Conservation (phyloP, 2,329 filamentous ascomycete genomes). For the Dactylellina parvicollis region DNA sequence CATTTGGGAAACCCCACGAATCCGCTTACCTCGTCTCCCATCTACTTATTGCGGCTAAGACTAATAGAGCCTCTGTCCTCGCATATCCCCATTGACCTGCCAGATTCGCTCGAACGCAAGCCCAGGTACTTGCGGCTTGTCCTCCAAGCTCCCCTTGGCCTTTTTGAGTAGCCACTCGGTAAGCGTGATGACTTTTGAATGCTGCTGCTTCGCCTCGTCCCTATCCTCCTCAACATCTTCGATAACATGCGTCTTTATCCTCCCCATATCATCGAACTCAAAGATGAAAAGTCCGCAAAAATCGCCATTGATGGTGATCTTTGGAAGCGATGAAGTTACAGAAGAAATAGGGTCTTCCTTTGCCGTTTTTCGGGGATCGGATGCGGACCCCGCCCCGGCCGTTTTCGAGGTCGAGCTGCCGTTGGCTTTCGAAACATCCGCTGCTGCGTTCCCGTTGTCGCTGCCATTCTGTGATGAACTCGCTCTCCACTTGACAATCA, state of each 20-base stretch:
- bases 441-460: constrained; percentile 56
- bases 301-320: constrained; percentile 65
- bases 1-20: background rate
- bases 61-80: constrained; percentile 62
- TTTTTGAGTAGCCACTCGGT: constrained; percentile 90
- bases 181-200: constrained; percentile 83
- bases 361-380: constrained; percentile 6
- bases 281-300: constrained; percentile 95
- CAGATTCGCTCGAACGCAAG: constrained; percentile 78
- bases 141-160: constrained; percentile 52
- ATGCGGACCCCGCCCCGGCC: constrained; percentile 49
- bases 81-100: constrained; percentile 74
- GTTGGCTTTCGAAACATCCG: background rate
- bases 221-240: constrained; percentile 88
- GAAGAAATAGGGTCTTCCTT: constrained; percentile 56
- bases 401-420: constrained; percentile 25
- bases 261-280: constrained; percentile 87
- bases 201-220: constrained; percentile 76
- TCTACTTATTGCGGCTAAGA: too few relatives aligned
- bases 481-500: constrained; percentile 91
- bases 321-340: constrained; percentile 62
- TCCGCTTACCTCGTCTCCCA: background rate
- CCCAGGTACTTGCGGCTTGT: constrained; percentile 32
- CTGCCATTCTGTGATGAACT: constrained; percentile 63
- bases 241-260: constrained; percentile 87